Evolutionary conservation across 805 yeast species (phyloP).

Genomic region (Nakazawaea pomicola): DNA sequence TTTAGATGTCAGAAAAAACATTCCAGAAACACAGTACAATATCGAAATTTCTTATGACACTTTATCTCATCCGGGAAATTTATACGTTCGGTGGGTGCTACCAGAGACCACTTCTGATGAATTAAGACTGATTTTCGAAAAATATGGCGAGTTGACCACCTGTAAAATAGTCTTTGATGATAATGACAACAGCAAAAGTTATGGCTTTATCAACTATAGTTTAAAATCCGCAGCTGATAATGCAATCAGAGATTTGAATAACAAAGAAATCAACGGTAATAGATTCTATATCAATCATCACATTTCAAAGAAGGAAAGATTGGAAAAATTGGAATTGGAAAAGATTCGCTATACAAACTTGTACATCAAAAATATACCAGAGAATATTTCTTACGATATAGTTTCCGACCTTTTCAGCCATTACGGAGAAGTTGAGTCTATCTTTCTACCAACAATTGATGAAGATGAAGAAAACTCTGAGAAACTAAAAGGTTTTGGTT

Average conservation of each 20-base stretch:
- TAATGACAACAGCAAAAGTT: conserved; percentile 41
- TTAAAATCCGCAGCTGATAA: conserved; percentile 52
- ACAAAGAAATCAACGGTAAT: conserved; percentile 22
- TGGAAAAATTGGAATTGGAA: conserved; percentile 38
- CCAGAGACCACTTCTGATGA: conserved; percentile 33
- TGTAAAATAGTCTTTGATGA: conserved; percentile 45
- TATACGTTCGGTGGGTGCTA: conserved; percentile 37
- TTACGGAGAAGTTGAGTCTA: conserved; percentile 44
- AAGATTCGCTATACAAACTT: conserved; percentile 47
- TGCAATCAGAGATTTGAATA: conserved; percentile 45
- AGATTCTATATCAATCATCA: conserved; percentile 56
- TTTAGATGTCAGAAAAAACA: neutral
- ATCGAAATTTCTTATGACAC: conserved; percentile 21
- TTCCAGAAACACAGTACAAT: conserved; percentile 1
- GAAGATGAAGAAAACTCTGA: conserved; percentile 16
- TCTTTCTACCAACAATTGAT: conserved; percentile 46
- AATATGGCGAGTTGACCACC: conserved; percentile 37
- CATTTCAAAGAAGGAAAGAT: conserved; percentile 58
- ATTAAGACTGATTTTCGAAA: conserved; percentile 30
- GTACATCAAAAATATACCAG: conserved; percentile 48
- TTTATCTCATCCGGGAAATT: conserved; percentile 51
- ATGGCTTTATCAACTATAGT: conserved; percentile 66
- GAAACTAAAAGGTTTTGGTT: conserved; percentile 43
- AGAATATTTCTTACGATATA: conserved; percentile 29
- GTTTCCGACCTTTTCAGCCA: conserved; percentile 37